A percentile compares a stretch with the other conserved stretches of the same genome.
Evolutionary conservation across 768 basidiomycete genomes (phyloP).

Genomic region (Holtermannia corniformis): DNA sequence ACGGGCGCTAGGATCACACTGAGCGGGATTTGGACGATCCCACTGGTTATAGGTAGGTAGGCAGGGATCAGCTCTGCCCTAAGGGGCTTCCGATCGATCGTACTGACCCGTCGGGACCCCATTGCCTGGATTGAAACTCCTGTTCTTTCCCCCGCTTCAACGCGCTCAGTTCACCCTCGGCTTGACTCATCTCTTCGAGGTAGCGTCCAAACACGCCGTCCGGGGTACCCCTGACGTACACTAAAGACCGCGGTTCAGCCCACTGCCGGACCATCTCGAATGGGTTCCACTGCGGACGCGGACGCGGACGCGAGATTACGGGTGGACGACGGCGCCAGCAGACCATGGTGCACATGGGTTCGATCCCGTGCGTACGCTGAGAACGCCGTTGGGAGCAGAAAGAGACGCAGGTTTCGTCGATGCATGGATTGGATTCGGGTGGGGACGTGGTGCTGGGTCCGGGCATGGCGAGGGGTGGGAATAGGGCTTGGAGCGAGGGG

Average conservation of each 20-base stretch:
- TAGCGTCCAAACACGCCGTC: conserved; percentile 33
- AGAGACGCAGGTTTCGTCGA: not conserved
- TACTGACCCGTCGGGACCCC: not conserved
- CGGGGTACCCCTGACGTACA: conserved; percentile 23
- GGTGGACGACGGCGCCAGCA: not conserved
- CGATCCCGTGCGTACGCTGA: not conserved
- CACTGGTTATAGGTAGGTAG: not conserved
- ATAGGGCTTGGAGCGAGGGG: not conserved
- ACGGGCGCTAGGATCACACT: not conserved
- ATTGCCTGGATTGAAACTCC: not conserved
- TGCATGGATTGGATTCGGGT: not conserved
- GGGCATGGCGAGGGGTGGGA: not conserved
- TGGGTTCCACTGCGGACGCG: conserved; percentile 2
- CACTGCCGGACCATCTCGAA: conserved; percentile 15
- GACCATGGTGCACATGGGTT: not conserved
- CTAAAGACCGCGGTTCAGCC: conserved; percentile 23
- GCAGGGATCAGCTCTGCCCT: not conserved
- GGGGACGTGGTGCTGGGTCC: not conserved
- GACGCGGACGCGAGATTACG: not conserved
- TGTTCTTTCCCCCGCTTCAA: not conserved
- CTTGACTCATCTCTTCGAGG: conserved; percentile 27
- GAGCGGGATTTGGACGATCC: not conserved
- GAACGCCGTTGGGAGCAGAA: not conserved
- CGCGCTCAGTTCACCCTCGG: not conserved
- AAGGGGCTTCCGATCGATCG: too few relatives aligned